Base-by-base conservation (phyloP, 208 protist genomes). In the Leishmania arabica region DNA sequence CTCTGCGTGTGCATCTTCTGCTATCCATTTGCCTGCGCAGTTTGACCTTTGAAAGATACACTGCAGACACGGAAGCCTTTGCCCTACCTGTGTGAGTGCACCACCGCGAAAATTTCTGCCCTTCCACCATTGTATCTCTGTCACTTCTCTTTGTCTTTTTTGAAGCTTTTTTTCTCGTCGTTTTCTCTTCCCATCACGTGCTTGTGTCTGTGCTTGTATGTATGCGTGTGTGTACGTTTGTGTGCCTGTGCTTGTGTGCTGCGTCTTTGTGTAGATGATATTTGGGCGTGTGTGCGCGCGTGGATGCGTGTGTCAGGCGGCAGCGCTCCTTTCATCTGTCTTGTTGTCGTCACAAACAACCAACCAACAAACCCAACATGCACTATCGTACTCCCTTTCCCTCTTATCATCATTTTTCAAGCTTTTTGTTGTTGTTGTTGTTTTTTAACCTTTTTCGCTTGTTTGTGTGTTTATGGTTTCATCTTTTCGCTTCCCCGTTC, bases 291-390 rank as follows among this genome's bases (percentile, higher is more conserved):
- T 75, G 31, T 13, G 34, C 62, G 72, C 7, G 11, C 60, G 21
- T 62, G 72, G 60, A 27, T 45, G 51, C 19, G 72, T 62, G 47
- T 76, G 72, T 47, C 31, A 76, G 51, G 7, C 42, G 42, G 11
- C 69, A 31, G 69, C 69, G 69, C 69, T 54, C 51, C 27, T 73
- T 73, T 31, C 69, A 73, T 73, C 66, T 71, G 19, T 73, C 69
- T 73, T 51, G 45, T 73, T 31, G 42, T 73, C 69, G 24, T 69
- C 65, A 69, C 65, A 69, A 31, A 45, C 66, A 71, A 24, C 34
- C 69, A 54, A 71, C 15, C 65, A 73, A 73, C 78, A 51, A 81
- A 76, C 7, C 31, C 40, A 76, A 47, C 51, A 76, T 62, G 72
- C 51, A 76, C 72, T 76, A 76, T 76, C 72, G 51, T 62, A 56